A percentile compares a stretch with the other conserved stretches of the same genome.
phyloP scores from a whole-genome alignment of 2,329 filamentous ascomycete genomes.

The Trichoderma endophyticum region DNA sequence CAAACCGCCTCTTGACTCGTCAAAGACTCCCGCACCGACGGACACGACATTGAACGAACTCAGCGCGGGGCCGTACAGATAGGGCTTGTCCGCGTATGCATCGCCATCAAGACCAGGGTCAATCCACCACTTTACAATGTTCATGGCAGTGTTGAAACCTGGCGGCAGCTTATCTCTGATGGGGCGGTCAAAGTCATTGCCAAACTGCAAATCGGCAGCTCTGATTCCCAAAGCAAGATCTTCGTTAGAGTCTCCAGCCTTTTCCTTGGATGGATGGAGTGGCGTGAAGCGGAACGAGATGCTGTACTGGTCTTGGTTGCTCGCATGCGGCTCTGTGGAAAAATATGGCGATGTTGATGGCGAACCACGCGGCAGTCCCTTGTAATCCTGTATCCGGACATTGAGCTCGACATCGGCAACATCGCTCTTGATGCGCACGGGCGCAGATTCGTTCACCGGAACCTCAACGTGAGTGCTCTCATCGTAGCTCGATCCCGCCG shows the following conservation, averaged over 20 bases:
- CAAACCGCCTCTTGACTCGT: slow-evolving; percentile 48
- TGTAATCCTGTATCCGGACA: slow-evolving; percentile 67
- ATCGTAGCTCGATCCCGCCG: slow-evolving; percentile 76
- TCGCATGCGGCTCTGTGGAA: slow-evolving; percentile 61
- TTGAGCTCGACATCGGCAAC: slow-evolving; percentile 65
- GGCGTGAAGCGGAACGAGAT: slow-evolving; percentile 77
- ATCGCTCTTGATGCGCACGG: slow-evolving; percentile 60
- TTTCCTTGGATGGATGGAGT: slow-evolving; percentile 41
- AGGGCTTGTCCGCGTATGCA: slow-evolving; percentile 80
- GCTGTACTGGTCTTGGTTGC: slow-evolving; percentile 74
- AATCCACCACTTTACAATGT: slow-evolving; percentile 83
- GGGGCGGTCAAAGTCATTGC: slow-evolving; percentile 91
- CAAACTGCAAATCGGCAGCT: slow-evolving; percentile 77
- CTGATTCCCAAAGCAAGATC: slow-evolving; percentile 54
- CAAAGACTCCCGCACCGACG: slow-evolving; percentile 54
- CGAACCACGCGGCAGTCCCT: slow-evolving; percentile 68
- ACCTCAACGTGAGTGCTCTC: slow-evolving; percentile 67
- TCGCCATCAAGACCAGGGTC: slow-evolving; percentile 91
- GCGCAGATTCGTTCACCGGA: slow-evolving; percentile 67
- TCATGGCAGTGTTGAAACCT: slow-evolving; percentile 80
- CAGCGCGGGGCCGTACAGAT: slow-evolving; percentile 78
- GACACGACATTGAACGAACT: slow-evolving; percentile 75
- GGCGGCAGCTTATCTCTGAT: slow-evolving; percentile 83
- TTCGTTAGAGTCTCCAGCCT: no score
- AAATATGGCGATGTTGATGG: slow-evolving; percentile 77